Conservation (phyloP, 2,329 filamentous ascomycete genomes). For the Scedosporium dehoogii region DNA sequence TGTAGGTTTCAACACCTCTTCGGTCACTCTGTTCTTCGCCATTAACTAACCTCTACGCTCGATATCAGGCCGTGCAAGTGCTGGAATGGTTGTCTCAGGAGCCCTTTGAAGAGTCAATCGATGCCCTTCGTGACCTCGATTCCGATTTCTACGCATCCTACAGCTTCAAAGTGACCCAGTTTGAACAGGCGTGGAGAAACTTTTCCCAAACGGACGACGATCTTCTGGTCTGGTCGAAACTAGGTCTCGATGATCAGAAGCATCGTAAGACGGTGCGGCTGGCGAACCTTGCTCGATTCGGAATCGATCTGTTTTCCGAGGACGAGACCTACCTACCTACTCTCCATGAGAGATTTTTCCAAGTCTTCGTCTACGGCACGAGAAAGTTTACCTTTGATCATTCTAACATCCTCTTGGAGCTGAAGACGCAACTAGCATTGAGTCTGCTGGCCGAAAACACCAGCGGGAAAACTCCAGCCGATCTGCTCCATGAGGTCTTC, state of each 20-base stretch:
- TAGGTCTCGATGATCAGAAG: slow-evolving; percentile 26
- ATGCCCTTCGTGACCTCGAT: slow-evolving; percentile 17
- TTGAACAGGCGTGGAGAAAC: slow-evolving; percentile 20
- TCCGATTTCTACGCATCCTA: slow-evolving; percentile 25
- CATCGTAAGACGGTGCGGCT: slow-evolving; percentile 10
- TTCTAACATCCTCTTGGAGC: slow-evolving; percentile 32
- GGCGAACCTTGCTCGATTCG: slow-evolving; percentile 35
- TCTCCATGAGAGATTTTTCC: slow-evolving; percentile 31
- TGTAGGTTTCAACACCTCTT: slow-evolving; percentile 17
- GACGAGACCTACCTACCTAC: slow-evolving; percentile 28
- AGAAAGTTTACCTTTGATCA: slow-evolving; percentile 28
- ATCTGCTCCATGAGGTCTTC: slow-evolving; percentile 46
- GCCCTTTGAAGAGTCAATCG: slow-evolving; percentile 18
- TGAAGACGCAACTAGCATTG: slow-evolving; percentile 43
- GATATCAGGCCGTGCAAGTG: slow-evolving; percentile 23
- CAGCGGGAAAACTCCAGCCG: slow-evolving; percentile 39
- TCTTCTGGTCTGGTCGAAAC: slow-evolving; percentile 24
- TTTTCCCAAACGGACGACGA: slow-evolving; percentile 20
- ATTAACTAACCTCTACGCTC: not conserved
- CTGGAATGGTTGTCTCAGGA: slow-evolving; percentile 25
- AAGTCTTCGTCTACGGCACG: slow-evolving; percentile 24
- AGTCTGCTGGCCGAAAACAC: slow-evolving; percentile 38
- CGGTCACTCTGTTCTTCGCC: not conserved
- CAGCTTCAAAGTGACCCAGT: slow-evolving; percentile 20
- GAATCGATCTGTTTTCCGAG: slow-evolving; percentile 27